phyloP scores from a whole-genome alignment of 495 filamentous ascomycete genomes.

The Lepraria neglecta region DNA sequence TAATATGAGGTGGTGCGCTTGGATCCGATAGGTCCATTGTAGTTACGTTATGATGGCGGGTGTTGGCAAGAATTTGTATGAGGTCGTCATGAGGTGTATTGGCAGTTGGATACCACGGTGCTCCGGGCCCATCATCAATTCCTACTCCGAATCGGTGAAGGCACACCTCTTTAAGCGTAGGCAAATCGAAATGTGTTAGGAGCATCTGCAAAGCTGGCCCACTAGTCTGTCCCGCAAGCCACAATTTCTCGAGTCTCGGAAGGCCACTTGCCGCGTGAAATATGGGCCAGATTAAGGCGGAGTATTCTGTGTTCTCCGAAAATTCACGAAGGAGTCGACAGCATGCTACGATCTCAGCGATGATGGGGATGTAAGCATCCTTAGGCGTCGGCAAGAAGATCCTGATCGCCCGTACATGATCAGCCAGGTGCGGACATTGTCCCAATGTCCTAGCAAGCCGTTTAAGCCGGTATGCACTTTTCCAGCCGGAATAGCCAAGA shows the following conservation, averaged over 20 bases:
- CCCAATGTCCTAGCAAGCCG: neutral
- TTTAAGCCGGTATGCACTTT: neutral
- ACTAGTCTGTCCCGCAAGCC: neutral
- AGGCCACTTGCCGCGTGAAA: neutral
- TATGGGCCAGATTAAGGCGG: neutral
- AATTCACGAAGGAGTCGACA: neutral
- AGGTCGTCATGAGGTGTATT: neutral
- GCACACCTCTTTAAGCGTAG: neutral
- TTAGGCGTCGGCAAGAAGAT: neutral
- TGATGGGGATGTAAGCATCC: neutral
- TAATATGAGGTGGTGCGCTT: neutral
- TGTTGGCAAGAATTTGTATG: neutral
- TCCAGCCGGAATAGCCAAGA: neutral
- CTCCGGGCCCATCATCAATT: neutral
- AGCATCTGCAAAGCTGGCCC: neutral
- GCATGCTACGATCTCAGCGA: neutral
- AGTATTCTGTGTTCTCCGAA: neutral
- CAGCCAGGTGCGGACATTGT: neutral
- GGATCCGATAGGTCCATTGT: neutral
- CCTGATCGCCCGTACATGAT: neutral
- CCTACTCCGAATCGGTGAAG: neutral
- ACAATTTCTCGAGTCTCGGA: neutral
- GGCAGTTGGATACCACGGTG: neutral
- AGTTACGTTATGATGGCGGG: neutral
- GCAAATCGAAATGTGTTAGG: neutral